Evolutionary conservation across 1,139 yeast genomes (phyloP).

Genomic region (Yamadazyma jaroonii): DNA sequence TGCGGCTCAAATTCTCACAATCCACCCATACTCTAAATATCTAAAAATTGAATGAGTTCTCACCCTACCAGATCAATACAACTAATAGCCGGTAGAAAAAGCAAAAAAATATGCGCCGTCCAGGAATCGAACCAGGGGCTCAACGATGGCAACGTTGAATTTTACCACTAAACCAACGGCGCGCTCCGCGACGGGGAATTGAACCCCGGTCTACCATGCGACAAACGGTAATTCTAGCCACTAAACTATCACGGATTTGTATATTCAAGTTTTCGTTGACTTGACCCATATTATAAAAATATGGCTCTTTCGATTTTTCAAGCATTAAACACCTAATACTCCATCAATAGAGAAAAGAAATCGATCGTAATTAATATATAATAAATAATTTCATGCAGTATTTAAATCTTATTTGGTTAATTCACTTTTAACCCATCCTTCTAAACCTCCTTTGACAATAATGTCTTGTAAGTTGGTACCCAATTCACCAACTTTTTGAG

Average conservation of each 20-base stretch:
- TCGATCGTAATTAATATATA: no score
- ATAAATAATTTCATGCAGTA: no score
- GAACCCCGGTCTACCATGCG: slow-evolving; percentile 51
- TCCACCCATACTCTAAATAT: no score
- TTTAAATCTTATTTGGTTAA: slow-evolving; percentile 27
- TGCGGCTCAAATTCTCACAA: no score
- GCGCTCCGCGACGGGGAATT: slow-evolving; percentile 48
- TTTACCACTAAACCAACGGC: slow-evolving; percentile 17
- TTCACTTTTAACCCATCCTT: slow-evolving; percentile 94
- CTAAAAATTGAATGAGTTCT: no score
- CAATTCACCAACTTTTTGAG: slow-evolving; percentile 90
- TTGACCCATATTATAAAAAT: no score
- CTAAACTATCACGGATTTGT: slow-evolving; percentile 43
- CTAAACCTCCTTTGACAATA: slow-evolving; percentile 95
- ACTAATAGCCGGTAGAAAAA: no score
- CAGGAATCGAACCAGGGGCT: slow-evolving; percentile 18
- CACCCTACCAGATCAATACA: no score
- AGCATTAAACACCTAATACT: no score
- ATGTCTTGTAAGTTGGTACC: slow-evolving; percentile 96
- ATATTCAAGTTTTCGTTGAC: no score
- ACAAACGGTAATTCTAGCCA: slow-evolving; percentile 49
- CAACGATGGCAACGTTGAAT: slow-evolving; percentile 15
- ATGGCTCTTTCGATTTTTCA: no score
- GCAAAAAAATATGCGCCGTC: slow-evolving; percentile 12
- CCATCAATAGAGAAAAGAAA: no score